phyloP scores from a whole-genome alignment of 2,329 filamentous ascomycete genomes.

The Lecanicillium sp. region DNA sequence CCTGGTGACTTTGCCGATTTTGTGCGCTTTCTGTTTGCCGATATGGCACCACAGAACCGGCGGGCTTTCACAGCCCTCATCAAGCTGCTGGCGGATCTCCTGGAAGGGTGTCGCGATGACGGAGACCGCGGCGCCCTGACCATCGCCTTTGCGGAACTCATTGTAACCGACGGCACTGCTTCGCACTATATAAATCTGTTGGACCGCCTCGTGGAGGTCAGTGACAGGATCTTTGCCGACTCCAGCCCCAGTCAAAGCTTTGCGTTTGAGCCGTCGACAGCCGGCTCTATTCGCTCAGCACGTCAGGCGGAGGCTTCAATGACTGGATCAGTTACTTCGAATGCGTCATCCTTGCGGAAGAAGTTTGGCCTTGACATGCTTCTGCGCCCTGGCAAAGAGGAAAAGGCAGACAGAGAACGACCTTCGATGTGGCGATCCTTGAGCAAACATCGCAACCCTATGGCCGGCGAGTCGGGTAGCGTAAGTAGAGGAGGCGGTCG shows the following conservation, averaged over 20 bases:
- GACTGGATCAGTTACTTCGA: constrained; percentile 72
- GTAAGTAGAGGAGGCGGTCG: constrained; percentile 59
- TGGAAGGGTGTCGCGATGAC: constrained; percentile 86
- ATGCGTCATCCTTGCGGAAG: constrained; percentile 75
- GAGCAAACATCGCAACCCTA: constrained; percentile 66
- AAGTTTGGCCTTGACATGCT: constrained; percentile 76
- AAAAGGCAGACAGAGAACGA: constrained; percentile 62
- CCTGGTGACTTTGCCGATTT: constrained; percentile 68
- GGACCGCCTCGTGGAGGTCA: constrained; percentile 83
- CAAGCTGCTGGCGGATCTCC: constrained; percentile 76
- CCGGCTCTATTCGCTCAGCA: constrained; percentile 53
- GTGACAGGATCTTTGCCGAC: constrained; percentile 79
- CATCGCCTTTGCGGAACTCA: constrained; percentile 77
- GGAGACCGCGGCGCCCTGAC: constrained; percentile 84
- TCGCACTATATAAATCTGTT: constrained; percentile 82
- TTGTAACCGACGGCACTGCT: constrained; percentile 70
- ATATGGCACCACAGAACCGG: constrained; percentile 62
- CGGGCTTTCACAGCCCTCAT: constrained; percentile 78
- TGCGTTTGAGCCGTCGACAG: constrained; percentile 31
- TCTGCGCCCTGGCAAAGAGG: constrained; percentile 72
- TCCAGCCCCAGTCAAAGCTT: constrained; percentile 32
- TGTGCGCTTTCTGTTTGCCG: constrained; percentile 54
- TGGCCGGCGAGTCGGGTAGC: constrained; percentile 53
- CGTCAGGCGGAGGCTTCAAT: constrained; percentile 50
- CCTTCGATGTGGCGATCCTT: constrained; percentile 79